A percentile compares a stretch with the other conserved stretches of the same genome.
phyloP scores from a whole-genome alignment of 208 protist species.

The Borovskyia barvae region DNA sequence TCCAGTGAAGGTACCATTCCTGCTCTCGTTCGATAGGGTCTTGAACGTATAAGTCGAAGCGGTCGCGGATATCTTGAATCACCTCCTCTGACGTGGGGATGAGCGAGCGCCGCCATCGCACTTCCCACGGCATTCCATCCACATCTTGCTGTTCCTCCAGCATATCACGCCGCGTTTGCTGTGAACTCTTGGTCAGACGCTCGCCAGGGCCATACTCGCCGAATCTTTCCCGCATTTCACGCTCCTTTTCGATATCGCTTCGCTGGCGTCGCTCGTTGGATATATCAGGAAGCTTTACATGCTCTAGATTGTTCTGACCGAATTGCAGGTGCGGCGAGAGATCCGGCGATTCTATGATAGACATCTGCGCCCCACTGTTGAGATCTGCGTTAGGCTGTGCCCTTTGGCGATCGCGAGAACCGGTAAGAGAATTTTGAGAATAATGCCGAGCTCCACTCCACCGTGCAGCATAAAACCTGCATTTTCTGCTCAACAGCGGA shows the following conservation, averaged over 20 bases:
- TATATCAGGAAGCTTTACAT: conserved; percentile 69
- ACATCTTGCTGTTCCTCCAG: conserved; percentile 86
- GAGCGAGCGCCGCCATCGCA: conserved; percentile 77
- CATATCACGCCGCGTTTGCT: conserved; percentile 77
- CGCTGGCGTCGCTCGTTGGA: conserved; percentile 40
- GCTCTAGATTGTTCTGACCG: conserved; percentile 70
- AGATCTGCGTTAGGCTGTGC: conserved; percentile 71
- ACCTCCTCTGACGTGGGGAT: conserved; percentile 89
- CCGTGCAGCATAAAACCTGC: not conserved
- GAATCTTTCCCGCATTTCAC: conserved; percentile 70
- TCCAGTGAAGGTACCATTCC: conserved; percentile 92
- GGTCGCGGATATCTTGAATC: conserved; percentile 86
- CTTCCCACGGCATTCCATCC: conserved; percentile 88
- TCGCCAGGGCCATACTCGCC: conserved; percentile 81
- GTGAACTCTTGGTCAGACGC: conserved; percentile 66
- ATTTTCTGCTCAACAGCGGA: not conserved
- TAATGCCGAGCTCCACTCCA: conserved; percentile 24
- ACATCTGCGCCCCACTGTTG: conserved; percentile 71
- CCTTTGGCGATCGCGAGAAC: conserved; percentile 66
- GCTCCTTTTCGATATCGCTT: conserved; percentile 79
- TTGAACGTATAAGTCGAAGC: conserved; percentile 86
- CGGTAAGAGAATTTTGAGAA: conserved; percentile 40
- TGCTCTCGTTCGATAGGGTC: conserved; percentile 89
- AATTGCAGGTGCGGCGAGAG: conserved; percentile 78
- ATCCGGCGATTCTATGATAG: conserved; percentile 76